A percentile compares a stretch with the other conserved stretches of the same genome.
Conservation (phyloP, 2,329 filamentous ascomycete species). For the Neofusicoccum laricinum region DNA sequence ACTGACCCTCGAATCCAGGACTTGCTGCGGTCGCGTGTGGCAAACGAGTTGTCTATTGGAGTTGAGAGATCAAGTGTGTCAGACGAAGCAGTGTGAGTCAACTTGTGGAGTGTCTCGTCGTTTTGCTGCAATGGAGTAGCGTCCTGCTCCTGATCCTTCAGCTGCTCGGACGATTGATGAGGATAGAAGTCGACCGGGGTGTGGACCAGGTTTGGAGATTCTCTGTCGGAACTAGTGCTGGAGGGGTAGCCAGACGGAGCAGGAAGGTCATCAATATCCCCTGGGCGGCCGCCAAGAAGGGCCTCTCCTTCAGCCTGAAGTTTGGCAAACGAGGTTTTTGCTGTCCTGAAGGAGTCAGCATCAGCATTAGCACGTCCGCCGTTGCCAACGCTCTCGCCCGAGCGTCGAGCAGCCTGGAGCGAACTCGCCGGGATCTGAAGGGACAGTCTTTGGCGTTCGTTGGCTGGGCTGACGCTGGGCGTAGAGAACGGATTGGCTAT, state of each 20-base stretch:
- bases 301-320: conserved; percentile 52
- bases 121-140: not conserved
- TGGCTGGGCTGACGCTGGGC: conserved; percentile 30
- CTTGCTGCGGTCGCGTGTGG: conserved; percentile 28
- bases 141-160: not conserved
- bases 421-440: not conserved
- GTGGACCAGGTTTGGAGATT: not conserved
- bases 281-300: conserved; percentile 46
- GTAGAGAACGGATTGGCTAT: conserved; percentile 32
- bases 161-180: not conserved
- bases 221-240: not conserved
- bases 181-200: not conserved
- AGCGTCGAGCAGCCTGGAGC: conserved; percentile 16
- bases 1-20: conserved; percentile 38
- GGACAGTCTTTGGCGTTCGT: not conserved
- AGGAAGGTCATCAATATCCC: conserved; percentile 19
- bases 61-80: conserved; percentile 17
- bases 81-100: not conserved
- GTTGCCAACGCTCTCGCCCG: conserved; percentile 37
- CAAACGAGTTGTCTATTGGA: conserved; percentile 16
- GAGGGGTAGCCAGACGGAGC: not conserved
- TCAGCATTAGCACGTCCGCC: conserved; percentile 33
- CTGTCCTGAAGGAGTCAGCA: conserved; percentile 51
- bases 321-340: conserved; percentile 47
- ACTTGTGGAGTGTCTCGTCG: not conserved